Evolutionary conservation across 805 yeast genomes (phyloP).

Genomic region (Metschnikowia anglica): DNA sequence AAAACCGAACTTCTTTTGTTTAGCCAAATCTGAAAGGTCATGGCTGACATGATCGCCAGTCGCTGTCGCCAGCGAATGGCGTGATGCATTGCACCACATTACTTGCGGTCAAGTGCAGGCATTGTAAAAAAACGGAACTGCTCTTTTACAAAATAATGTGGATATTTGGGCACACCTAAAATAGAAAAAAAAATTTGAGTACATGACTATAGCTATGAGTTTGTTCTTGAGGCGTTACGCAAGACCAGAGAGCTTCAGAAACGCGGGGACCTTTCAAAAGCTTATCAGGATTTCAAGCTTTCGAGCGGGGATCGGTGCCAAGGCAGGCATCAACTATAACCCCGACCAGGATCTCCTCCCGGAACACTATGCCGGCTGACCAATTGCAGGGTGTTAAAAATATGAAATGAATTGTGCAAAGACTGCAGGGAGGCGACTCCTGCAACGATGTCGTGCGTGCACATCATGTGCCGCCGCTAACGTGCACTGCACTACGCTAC

Average conservation of each 20-base stretch:
- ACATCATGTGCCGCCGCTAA: conserved; percentile 18
- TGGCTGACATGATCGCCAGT: neutral
- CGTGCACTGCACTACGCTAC: conserved; percentile 16
- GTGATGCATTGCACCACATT: conserved; percentile 11
- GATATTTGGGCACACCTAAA: neutral
- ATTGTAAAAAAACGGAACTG: neutral
- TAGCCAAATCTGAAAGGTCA: too few relatives aligned
- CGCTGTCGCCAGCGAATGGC: neutral
- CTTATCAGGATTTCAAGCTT: neutral
- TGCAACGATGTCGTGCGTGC: conserved; percentile 18
- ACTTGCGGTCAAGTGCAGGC: conserved; percentile 1
- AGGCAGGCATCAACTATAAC: neutral
- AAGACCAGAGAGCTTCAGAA: too few relatives aligned
- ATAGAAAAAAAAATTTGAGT: neutral
- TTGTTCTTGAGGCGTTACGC: too few relatives aligned
- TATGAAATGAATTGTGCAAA: conserved; percentile 8
- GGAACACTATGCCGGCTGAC: conserved; percentile 9
- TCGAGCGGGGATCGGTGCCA: neutral
- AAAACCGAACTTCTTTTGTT: too few relatives aligned
- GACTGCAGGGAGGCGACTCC: conserved; percentile 10
- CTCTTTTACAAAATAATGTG: neutral
- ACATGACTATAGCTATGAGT: too few relatives aligned
- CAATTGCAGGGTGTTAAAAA: conserved; percentile 10
- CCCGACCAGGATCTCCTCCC: conserved; percentile 10
- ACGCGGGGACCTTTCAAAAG: too few relatives aligned